phyloP scores from a whole-genome alignment of 2,329 filamentous ascomycete genomes.

The Trichophyton benhamiae region DNA sequence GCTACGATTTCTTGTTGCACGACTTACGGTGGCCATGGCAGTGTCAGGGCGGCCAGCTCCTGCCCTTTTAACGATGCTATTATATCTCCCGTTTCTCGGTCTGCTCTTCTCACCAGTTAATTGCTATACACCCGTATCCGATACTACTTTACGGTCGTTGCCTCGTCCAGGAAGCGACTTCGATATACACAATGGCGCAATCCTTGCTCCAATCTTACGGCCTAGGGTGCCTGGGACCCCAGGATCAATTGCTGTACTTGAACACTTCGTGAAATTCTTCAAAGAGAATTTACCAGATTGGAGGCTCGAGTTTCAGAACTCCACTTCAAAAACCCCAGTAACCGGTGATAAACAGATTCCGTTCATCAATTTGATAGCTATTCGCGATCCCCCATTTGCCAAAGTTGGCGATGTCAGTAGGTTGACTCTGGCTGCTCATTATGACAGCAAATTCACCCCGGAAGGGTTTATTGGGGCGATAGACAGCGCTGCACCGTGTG shows the following conservation, averaged over 20 bases:
- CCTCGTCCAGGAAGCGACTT: slow-evolving; percentile 64
- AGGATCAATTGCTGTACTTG: slow-evolving; percentile 58
- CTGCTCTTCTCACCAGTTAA: slow-evolving; percentile 18
- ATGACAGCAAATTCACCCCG: slow-evolving; percentile 71
- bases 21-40: neutral
- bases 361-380: slow-evolving; percentile 77
- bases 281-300: slow-evolving; percentile 59
- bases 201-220: slow-evolving; percentile 76
- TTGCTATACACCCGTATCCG: slow-evolving; percentile 54
- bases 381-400: slow-evolving; percentile 76
- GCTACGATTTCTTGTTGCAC: neutral
- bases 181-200: slow-evolving; percentile 59
- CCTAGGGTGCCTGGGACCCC: slow-evolving; percentile 80
- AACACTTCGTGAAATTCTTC: slow-evolving; percentile 81
- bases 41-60: neutral
- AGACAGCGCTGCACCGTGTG: slow-evolving; percentile 88
- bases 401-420: slow-evolving; percentile 61
- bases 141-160: slow-evolving; percentile 58
- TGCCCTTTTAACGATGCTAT: slow-evolving; percentile 2
- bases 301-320: slow-evolving; percentile 76
- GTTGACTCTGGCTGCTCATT: slow-evolving; percentile 83
- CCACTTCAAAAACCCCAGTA: slow-evolving; percentile 68
- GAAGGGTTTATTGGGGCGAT: slow-evolving; percentile 84
- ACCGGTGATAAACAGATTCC: slow-evolving; percentile 59
- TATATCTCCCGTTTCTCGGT: slow-evolving; percentile 12